Conservation (phyloP, 2,329 filamentous ascomycete genomes). For the Scleromitrula shiraiana region DNA sequence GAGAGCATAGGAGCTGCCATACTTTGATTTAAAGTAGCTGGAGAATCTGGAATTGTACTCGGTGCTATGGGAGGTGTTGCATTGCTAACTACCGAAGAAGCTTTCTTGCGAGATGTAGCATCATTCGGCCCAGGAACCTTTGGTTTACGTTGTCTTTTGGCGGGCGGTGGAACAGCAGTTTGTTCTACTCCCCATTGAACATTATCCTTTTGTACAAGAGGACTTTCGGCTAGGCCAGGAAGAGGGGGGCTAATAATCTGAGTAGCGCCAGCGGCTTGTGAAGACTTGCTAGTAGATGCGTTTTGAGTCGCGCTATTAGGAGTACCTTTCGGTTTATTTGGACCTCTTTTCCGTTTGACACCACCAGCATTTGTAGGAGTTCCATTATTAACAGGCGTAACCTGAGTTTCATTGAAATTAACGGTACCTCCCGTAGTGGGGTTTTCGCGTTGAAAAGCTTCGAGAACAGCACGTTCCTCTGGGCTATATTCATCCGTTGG, state of each 20-base stretch:
- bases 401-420: constrained; percentile 15
- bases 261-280: constrained; percentile 5
- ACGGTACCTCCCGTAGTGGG: constrained; percentile 11
- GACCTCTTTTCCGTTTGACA: constrained; percentile 23
- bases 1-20: background rate
- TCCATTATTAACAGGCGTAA: constrained; percentile 16
- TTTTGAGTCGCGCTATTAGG: constrained; percentile 10
- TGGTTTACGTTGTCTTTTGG: constrained; percentile 33
- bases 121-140: constrained; percentile 26
- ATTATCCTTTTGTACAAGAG: constrained; percentile 18
- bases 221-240: constrained; percentile 12
- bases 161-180: constrained; percentile 30
- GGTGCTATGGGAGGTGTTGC: constrained; percentile 24
- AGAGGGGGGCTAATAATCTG: constrained; percentile 9
- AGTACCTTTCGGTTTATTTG: constrained; percentile 21
- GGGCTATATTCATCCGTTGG: constrained; percentile 24
- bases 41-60: constrained; percentile 26
- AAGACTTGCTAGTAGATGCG: constrained; percentile 8
- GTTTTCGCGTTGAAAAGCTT: constrained; percentile 24
- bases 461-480: constrained; percentile 28
- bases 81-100: constrained; percentile 22
- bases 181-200: constrained; percentile 25
- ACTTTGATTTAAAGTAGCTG: constrained; percentile 19
- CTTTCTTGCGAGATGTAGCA: constrained; percentile 20
- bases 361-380: constrained; percentile 14